Percentiles rank a stretch among this genome's conserved stretches.
phyloP scores from a whole-genome alignment of 257 asterid species.

The Jaltomata sinuosa region DNA sequence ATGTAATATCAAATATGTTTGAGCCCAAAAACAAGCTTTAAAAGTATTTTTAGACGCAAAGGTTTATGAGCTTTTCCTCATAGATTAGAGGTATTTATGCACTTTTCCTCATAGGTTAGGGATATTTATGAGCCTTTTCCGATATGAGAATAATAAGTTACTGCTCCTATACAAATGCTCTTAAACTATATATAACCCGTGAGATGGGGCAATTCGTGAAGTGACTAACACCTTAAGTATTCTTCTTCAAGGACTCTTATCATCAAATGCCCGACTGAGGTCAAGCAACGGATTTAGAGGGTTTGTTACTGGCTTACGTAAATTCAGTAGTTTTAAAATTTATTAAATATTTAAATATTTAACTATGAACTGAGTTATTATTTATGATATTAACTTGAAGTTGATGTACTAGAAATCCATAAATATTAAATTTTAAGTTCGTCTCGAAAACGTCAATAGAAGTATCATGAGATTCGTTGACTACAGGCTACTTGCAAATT shows the following conservation, averaged over 20 bases:
- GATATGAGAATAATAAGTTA: too few relatives aligned
- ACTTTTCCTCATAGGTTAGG: too few relatives aligned
- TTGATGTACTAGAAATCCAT: not conserved
- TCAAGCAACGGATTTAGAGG: not conserved
- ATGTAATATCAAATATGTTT: too few relatives aligned
- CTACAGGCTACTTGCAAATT: not conserved
- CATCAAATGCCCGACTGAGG: not conserved
- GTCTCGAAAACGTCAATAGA: not conserved
- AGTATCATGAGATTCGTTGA: not conserved
- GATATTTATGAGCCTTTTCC: too few relatives aligned
- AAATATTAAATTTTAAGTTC: not conserved
- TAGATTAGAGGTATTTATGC: too few relatives aligned
- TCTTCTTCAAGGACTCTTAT: not conserved
- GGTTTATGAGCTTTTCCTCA: too few relatives aligned
- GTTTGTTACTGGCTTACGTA: not conserved
- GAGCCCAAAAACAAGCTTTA: too few relatives aligned
- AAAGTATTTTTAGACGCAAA: too few relatives aligned
- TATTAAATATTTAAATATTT: not conserved
- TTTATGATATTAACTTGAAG: not conserved
- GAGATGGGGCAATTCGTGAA: not conserved
- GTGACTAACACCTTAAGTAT: not conserved
- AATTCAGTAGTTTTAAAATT: not conserved
- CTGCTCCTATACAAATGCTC: too few relatives aligned
- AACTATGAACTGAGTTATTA: not conserved
- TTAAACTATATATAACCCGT: not conserved